These are phyloP conservation scores for Atractiella rhizophila DNA, from an alignment of 768 basidiomycete species.

Conservation along the genomic window DNA sequence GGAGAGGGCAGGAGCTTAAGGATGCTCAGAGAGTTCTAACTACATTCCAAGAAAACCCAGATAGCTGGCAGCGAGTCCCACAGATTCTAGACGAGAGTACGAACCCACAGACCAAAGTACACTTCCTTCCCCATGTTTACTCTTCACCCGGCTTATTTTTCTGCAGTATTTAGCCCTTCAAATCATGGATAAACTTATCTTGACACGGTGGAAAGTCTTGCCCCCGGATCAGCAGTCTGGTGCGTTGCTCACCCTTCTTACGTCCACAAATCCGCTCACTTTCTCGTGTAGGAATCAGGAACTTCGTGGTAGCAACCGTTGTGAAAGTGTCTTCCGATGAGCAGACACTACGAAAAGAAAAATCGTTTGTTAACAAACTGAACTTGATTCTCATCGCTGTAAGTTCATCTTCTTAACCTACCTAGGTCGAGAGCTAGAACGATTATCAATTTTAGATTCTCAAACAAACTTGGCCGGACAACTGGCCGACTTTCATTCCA, in stretches of 20 bases:
- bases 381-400: constrained; percentile 87
- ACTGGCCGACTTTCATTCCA: constrained; percentile 92
- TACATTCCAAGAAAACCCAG: constrained; percentile 84
- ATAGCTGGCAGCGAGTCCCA: constrained; percentile 92
- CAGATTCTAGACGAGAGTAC: constrained; percentile 63
- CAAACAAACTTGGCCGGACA: constrained; percentile 92
- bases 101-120: constrained; percentile 46
- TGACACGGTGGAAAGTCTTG: constrained; percentile 81
- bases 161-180: constrained; percentile 79
- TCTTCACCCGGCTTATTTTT: not conserved
- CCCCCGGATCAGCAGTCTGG: constrained; percentile 82
- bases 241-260: no score
- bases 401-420: no score
- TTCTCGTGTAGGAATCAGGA: no score
- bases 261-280: no score
- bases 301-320: constrained; percentile 79
- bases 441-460: constrained; percentile 56
- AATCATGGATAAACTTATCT: constrained; percentile 85
- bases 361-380: constrained; percentile 52
- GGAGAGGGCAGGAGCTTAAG: constrained; percentile 56
- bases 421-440: no score
- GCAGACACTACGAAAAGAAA: constrained; percentile 6
- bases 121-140: not conserved
- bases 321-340: constrained; percentile 89
- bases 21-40: constrained; percentile 78